Evolutionary conservation across 352 stramenopile species (phyloP), one percentile per base, ranked within the genome.

Genomic region (Thraustotheca clavata): DNA sequence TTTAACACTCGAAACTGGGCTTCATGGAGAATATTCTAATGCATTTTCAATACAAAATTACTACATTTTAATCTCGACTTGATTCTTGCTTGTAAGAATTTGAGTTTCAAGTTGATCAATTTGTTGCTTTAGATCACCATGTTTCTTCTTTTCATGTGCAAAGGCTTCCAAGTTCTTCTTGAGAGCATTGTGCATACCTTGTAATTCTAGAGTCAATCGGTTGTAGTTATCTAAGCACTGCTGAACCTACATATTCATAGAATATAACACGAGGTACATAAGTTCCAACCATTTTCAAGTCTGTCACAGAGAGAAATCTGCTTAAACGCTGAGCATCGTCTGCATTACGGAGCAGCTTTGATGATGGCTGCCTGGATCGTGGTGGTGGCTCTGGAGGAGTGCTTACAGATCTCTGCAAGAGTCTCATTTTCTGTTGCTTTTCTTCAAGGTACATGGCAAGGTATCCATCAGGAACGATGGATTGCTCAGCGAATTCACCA

Each of bases 361-460:
- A 16, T 7, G 29, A 16, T n/a, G 29, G 5, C 27, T 20, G 43
- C 34, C n/a, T 20, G 20, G n/a, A 12, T 26, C 50, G 50, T 1
- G n/a, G 50, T 22, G 50, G 50, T 33, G 50, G 31, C n/a, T 24
- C 33, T 2, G 50, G 31, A n/a, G 50, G 50, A 9, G 50, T n/a
- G 33, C n/a, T 35, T 9, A 38, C 14, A n/a, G 1, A 43, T 5
- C n/a, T n/a, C n/a, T n/a, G 2, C 4, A 1, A 24, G 5, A 22
- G 3, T 29, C 26, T 12, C 3, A 22, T 46, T 29, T 47, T 46
- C 3, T 20, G 3, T 4, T 3, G 12, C 27, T 60, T 43, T 1
- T 60, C 50, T 38, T 18, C 24, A 12, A 60, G 31, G 31, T 60
- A 60, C 50, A 60, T 60, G 26, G 50, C 50, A 16, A 60, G 29